Evolutionary conservation across 2,329 filamentous ascomycete species (phyloP).

Genomic region (Pyrenophora teres): DNA sequence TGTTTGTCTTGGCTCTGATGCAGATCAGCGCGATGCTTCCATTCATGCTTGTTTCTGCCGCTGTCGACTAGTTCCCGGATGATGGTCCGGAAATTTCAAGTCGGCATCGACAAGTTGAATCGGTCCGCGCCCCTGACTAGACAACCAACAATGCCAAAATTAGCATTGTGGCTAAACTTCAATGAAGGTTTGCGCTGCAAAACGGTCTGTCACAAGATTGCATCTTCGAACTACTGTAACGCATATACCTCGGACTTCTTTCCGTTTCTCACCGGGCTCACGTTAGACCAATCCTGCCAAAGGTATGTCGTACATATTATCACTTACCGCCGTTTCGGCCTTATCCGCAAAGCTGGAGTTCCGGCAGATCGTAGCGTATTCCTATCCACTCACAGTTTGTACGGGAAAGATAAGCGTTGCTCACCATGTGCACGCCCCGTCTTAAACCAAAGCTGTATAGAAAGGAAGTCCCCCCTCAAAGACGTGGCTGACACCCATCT

Average conservation of each 20-base stretch:
- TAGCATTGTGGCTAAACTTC: neutral
- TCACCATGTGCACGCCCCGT: no score
- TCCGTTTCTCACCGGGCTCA: no score
- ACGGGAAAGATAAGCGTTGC: neutral
- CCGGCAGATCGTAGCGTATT: no score
- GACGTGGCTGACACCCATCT: neutral
- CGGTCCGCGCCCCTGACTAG: neutral
- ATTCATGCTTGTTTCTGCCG: neutral
- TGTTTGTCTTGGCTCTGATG: neutral
- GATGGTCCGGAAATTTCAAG: conserved; percentile 5
- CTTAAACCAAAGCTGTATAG: no score
- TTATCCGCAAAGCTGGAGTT: no score
- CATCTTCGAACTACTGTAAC: no score
- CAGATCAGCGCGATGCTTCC: neutral
- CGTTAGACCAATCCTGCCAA: no score
- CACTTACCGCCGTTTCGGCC: no score
- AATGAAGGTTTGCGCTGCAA: neutral
- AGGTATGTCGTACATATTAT: no score
- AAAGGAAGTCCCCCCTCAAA: neutral
- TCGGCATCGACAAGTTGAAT: neutral
- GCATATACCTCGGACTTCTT: no score
- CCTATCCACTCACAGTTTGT: conserved; percentile 1
- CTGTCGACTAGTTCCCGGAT: neutral
- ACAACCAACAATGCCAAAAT: no score
- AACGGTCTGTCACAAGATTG: no score